These are phyloP conservation scores for Stephania yunnanensis DNA, from an alignment of 164 flowering plant species.

Conservation along the genomic window DNA sequence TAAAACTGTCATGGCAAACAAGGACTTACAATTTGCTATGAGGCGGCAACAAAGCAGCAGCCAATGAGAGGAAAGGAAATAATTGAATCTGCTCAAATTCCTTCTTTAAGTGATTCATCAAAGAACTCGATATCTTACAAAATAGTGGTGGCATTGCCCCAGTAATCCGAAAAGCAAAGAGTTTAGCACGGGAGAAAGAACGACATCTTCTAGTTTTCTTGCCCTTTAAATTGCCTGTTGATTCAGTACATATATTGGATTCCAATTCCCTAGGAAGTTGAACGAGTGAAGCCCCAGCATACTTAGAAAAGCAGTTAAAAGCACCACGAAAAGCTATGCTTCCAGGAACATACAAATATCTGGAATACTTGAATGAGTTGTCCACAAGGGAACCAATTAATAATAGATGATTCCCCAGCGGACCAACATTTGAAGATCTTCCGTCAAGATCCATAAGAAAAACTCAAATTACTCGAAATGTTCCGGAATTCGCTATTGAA, in stretches of 20 bases:
- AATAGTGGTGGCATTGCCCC: constrained; percentile 24
- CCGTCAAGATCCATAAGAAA: constrained; percentile 48
- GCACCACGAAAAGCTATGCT: constrained; percentile 61
- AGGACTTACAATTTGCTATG: constrained; percentile 54
- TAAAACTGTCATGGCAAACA: neutral
- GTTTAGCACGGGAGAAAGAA: constrained; percentile 26
- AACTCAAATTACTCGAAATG: constrained; percentile 46
- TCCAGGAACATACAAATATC: constrained; percentile 35
- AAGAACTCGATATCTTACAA: constrained; percentile 35
- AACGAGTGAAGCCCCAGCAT: constrained; percentile 49
- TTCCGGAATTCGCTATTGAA: neutral
- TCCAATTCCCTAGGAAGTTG: constrained; percentile 35
- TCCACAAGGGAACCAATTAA: constrained; percentile 38
- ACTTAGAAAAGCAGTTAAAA: constrained; percentile 52
- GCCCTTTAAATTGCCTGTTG: constrained; percentile 20
- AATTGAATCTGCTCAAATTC: constrained; percentile 43
- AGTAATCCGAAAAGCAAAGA: constrained; percentile 19
- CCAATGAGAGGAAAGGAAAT: constrained; percentile 54
- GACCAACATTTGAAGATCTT: constrained; percentile 33
- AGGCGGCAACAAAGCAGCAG: constrained; percentile 71
- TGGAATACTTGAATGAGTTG: constrained; percentile 27
- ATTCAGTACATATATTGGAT: constrained; percentile 22
- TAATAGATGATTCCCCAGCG: constrained; percentile 31
- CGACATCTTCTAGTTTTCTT: constrained; percentile 22
- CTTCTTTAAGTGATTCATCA: constrained; percentile 28